phyloP scores from a whole-genome alignment of 192 early-diverging fungal species.

The Linnemannia hyalina region DNA sequence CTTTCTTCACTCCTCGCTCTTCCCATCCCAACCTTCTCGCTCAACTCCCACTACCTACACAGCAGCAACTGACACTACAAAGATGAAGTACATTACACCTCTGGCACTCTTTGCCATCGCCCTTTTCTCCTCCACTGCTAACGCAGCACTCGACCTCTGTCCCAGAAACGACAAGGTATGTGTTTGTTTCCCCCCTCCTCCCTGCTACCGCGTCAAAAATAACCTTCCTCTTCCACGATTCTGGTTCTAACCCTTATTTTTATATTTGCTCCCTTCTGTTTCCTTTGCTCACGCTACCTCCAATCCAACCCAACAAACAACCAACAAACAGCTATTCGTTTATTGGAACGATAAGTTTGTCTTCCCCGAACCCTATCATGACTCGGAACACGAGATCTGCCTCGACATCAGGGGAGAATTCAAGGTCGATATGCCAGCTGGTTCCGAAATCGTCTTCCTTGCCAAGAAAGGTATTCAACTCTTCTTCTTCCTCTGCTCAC shows the following conservation, averaged over 20 bases:
- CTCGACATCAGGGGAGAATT: constrained; percentile 13
- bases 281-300: too few species aligned
- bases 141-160: not conserved
- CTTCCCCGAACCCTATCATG: not conserved
- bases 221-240: not conserved
- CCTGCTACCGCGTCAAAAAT: too few species aligned
- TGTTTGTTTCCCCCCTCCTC: too few species aligned
- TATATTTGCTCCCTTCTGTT: too few species aligned
- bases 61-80: not conserved
- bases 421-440: not conserved
- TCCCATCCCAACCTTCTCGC: not conserved
- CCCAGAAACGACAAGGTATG: not conserved
- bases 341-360: not conserved
- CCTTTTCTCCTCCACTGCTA: not conserved
- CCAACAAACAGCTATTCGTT: not conserved
- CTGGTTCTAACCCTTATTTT: too few species aligned
- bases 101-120: not conserved
- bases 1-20: not conserved
- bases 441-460: not conserved
- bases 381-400: not conserved
- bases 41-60: not conserved
- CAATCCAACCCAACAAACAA: too few species aligned
- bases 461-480: constrained; percentile 1
- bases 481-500: not conserved
- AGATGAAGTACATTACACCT: not conserved